Evolutionary conservation across 768 basidiomycete genomes (phyloP), one percentile per base, ranked within the genome.

Genomic region (Mycena vitilis): DNA sequence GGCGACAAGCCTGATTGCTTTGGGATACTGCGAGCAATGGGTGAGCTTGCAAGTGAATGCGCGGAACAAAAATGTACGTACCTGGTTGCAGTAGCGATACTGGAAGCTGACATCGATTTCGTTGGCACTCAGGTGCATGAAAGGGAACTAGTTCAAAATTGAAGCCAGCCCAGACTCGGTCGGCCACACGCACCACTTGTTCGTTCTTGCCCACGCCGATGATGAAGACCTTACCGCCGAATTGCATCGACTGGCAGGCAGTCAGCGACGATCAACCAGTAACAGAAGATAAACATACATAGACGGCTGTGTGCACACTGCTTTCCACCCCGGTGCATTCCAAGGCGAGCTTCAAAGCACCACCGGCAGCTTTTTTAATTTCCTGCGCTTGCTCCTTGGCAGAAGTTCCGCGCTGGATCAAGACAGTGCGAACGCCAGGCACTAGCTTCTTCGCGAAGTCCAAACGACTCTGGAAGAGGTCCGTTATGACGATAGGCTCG

Each of bases 1-100:
- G 47, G 91, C 89, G n/a, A 96, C 85, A 11, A 96, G 88, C 5
- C 90, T 86, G 65, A 96, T 88, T 3, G 95, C 95, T 74, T 92
- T 93, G 12, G 94, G 94, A 79, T 95, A 96, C 83, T 45, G 30
- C 47, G 52, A 45, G 58, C 25, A 10, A 58, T 45, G 55, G n/a
- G 56, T 55, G 51, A 65, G 61, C 34, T 15, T 45, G 53, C 7
- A 11, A 23, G 59, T 38, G 13, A 30, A 34, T 4, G 52, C 9
- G 5, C 71, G 38, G 4, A 48, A 25, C n/a, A n/a, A 18, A 38
- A 45, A 45, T 30, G 42, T 13, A 56, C 75, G 45, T 69, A 84
- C 86, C 76, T 90, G 89, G 73, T 89, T 90, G 30, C 87, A 86
- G 69, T 91, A 91, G 30, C 90, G 87, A 74, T 89, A 91, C 77